These are phyloP conservation scores for Apiospora pterosperma DNA, from an alignment of 2,329 filamentous ascomycete species.

Conservation along the genomic window DNA sequence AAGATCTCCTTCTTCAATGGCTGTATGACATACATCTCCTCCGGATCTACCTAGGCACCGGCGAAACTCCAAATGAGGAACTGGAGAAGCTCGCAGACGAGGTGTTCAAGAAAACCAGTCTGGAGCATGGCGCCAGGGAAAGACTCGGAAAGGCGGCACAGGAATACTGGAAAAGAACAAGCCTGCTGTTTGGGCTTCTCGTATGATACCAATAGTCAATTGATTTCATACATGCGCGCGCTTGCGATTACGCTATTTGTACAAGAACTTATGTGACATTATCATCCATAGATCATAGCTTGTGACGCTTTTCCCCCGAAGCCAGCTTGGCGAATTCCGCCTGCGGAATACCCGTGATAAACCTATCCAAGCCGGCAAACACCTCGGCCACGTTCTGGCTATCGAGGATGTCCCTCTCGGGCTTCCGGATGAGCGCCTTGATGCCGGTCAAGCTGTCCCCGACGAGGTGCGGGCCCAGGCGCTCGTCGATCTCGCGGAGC, in stretches of 20 bases:
- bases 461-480: slow-evolving; percentile 75
- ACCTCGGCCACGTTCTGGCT: slow-evolving; percentile 78
- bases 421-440: slow-evolving; percentile 76
- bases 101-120: slow-evolving; percentile 40
- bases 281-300: slow-evolving; percentile 53
- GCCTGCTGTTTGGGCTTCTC: slow-evolving; percentile 76
- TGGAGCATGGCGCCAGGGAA: slow-evolving; percentile 46
- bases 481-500: slow-evolving; percentile 74
- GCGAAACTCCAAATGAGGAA: slow-evolving; percentile 18
- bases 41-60: slow-evolving; percentile 38
- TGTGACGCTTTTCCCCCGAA: slow-evolving; percentile 88
- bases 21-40: slow-evolving; percentile 58
- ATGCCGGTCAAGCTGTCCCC: slow-evolving; percentile 77
- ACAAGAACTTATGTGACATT: background rate
- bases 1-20: slow-evolving; percentile 56
- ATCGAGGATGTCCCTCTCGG: slow-evolving; percentile 71
- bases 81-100: slow-evolving; percentile 44
- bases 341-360: slow-evolving; percentile 77
- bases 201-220: slow-evolving; percentile 30
- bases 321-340: slow-evolving; percentile 85
- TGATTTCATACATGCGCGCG: slow-evolving; percentile 8
- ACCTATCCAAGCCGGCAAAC: slow-evolving; percentile 79
- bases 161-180: slow-evolving; percentile 82
- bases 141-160: slow-evolving; percentile 61
- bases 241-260: background rate